Conservation (phyloP, 2,329 filamentous ascomycete genomes). For the Sphaerulina populicola region DNA sequence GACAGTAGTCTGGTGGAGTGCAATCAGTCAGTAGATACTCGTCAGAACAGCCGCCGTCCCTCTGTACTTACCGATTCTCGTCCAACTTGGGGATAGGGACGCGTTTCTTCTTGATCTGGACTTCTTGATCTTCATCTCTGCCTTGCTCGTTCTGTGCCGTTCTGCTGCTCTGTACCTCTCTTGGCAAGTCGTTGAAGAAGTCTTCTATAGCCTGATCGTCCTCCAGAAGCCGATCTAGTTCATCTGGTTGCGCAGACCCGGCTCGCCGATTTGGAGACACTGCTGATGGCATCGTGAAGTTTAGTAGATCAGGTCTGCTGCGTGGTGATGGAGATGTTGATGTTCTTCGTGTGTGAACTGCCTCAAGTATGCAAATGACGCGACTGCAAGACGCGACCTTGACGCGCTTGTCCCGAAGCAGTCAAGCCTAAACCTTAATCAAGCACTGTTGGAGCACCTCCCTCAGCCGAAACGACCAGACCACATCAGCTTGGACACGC, state of each 20-base stretch:
- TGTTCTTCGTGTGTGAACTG: not conserved
- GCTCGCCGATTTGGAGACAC: conserved; percentile 18
- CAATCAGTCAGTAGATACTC: conserved; percentile 1
- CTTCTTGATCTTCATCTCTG: conserved; percentile 74
- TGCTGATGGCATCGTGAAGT: conserved; percentile 27
- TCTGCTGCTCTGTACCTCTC: conserved; percentile 42
- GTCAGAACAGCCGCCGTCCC: not conserved
- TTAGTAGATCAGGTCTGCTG: conserved; percentile 3
- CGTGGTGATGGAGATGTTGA: not conserved
- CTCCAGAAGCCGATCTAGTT: conserved; percentile 63
- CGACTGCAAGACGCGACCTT: conserved; percentile 1
- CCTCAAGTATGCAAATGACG: not conserved
- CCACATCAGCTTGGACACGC: too few relatives aligned
- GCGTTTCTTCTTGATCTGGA: conserved; percentile 70
- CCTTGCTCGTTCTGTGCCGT: conserved; percentile 30
- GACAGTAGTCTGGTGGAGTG: conserved; percentile 59
- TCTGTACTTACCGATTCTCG: conserved; percentile 53
- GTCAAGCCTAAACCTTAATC: not conserved
- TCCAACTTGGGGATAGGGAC: conserved; percentile 79
- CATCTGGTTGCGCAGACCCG: conserved; percentile 33
- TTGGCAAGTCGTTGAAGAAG: conserved; percentile 40
- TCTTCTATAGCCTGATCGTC: conserved; percentile 58
- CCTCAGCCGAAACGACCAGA: too few relatives aligned
- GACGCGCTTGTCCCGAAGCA: not conserved
- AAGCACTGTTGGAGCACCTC: too few relatives aligned